A percentile compares a stretch with the other conserved stretches of the same genome.
phyloP scores from a whole-genome alignment of 2,329 filamentous ascomycete species.

The Orbilia quercus region DNA sequence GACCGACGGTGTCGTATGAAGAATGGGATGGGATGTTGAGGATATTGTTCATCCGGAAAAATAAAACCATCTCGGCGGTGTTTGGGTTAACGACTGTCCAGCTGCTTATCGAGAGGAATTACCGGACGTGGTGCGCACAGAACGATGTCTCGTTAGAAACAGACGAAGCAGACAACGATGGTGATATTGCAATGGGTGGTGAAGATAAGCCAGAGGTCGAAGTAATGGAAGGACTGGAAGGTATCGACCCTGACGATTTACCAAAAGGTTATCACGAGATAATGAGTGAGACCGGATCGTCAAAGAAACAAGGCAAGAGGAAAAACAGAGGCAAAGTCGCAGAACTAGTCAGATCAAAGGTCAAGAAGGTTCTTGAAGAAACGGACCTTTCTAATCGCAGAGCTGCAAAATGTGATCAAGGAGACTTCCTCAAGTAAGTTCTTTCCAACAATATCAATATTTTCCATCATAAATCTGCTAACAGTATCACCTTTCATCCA shows the following conservation, averaged over 20 bases:
- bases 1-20: slow-evolving; percentile 89
- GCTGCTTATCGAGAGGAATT: slow-evolving; percentile 85
- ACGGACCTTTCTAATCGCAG: slow-evolving; percentile 84
- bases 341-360: slow-evolving; percentile 85
- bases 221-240: slow-evolving; percentile 69
- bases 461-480: not conserved
- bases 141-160: slow-evolving; percentile 69
- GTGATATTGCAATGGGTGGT: slow-evolving; percentile 50
- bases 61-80: slow-evolving; percentile 84
- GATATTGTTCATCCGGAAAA: slow-evolving; percentile 86
- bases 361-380: slow-evolving; percentile 81
- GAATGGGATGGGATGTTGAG: slow-evolving; percentile 93
- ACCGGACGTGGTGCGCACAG: slow-evolving; percentile 87
- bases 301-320: slow-evolving; percentile 67
- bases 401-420: slow-evolving; percentile 88
- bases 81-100: slow-evolving; percentile 83
- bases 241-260: slow-evolving; percentile 65
- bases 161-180: slow-evolving; percentile 61
- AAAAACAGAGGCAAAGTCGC: slow-evolving; percentile 79
- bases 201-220: slow-evolving; percentile 61
- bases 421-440: slow-evolving; percentile 75
- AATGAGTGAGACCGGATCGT: slow-evolving; percentile 65
- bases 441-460: slow-evolving; percentile 21
- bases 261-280: slow-evolving; percentile 63
- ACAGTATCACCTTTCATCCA: slow-evolving; percentile 60